phyloP scores from a whole-genome alignment of 345 rosid species.

The Ceriops zippeliana region DNA sequence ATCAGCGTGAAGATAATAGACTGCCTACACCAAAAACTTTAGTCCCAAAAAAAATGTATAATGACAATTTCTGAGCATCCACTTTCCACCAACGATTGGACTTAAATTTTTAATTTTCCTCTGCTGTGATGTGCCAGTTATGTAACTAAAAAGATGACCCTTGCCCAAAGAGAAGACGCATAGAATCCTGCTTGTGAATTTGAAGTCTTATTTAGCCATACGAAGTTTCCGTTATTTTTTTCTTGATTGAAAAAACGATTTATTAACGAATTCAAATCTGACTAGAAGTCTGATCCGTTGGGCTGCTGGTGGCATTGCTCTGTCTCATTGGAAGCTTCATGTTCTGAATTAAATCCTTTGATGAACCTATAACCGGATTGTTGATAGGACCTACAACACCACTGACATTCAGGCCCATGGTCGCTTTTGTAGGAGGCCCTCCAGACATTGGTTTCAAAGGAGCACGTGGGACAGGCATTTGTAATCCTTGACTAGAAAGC shows the following conservation, averaged over 20 bases:
- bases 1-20: no score
- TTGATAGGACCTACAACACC: conserved; percentile 34
- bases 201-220: conserved; percentile 3
- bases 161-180: not conserved
- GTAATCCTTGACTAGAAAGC: conserved; percentile 46
- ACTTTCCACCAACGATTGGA: no score
- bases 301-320: conserved; percentile 30
- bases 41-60: no score
- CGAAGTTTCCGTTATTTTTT: not conserved
- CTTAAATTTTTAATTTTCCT: no score
- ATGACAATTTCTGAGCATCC: no score
- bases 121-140: no score
- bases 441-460: conserved; percentile 37
- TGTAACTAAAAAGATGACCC: not conserved
- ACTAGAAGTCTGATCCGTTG: conserved; percentile 32
- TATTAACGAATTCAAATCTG: conserved; percentile 30
- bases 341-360: conserved; percentile 43
- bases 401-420: conserved; percentile 21
- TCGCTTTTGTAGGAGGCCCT: conserved; percentile 38
- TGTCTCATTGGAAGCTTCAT: conserved; percentile 34
- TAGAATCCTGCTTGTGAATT: conserved; percentile 3
- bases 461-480: conserved; percentile 36
- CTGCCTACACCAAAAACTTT: no score
- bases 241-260: conserved; percentile 1
- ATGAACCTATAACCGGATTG: conserved; percentile 36